Evolutionary conservation across 768 basidiomycete genomes (phyloP).

Genomic region (Mycena floridula): DNA sequence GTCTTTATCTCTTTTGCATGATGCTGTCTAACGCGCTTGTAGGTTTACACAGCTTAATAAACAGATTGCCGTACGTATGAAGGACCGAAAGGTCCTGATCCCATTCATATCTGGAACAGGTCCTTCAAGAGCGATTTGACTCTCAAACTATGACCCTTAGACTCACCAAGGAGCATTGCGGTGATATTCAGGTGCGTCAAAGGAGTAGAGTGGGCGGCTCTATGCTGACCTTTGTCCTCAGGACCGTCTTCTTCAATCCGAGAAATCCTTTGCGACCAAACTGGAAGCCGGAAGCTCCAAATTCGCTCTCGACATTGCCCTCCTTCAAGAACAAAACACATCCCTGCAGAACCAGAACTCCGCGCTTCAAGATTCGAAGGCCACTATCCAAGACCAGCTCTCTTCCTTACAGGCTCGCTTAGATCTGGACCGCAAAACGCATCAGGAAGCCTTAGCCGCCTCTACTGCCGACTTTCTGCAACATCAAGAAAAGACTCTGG

Average conservation of each 20-base stretch:
- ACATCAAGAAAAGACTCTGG: not conserved
- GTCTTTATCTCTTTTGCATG: too few species aligned
- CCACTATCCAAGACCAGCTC: not conserved
- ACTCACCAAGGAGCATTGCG: slow-evolving; percentile 47
- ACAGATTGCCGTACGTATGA: not conserved
- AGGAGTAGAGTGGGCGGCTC: slow-evolving; percentile 7
- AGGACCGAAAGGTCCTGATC: not conserved
- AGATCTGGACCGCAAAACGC: not conserved
- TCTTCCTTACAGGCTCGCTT: not conserved
- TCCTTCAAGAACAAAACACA: not conserved
- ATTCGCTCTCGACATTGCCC: slow-evolving; percentile 16
- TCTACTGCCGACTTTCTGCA: not conserved
- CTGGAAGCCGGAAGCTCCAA: slow-evolving; percentile 31
- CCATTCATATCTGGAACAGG: slow-evolving; percentile 16
- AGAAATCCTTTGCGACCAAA: slow-evolving; percentile 23
- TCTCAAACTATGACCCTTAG: slow-evolving; percentile 47
- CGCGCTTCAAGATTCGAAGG: not conserved
- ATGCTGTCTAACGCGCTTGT: too few species aligned
- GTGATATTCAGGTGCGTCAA: slow-evolving; percentile 36
- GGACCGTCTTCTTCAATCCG: slow-evolving; percentile 32
- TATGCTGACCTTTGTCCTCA: slow-evolving; percentile 9
- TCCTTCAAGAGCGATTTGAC: slow-evolving; percentile 55
- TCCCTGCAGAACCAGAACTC: not conserved
- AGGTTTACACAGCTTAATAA: not conserved
- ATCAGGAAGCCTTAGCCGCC: not conserved